phyloP scores from a whole-genome alignment of 768 basidiomycete genomes.

The Naematelia aurantialba region DNA sequence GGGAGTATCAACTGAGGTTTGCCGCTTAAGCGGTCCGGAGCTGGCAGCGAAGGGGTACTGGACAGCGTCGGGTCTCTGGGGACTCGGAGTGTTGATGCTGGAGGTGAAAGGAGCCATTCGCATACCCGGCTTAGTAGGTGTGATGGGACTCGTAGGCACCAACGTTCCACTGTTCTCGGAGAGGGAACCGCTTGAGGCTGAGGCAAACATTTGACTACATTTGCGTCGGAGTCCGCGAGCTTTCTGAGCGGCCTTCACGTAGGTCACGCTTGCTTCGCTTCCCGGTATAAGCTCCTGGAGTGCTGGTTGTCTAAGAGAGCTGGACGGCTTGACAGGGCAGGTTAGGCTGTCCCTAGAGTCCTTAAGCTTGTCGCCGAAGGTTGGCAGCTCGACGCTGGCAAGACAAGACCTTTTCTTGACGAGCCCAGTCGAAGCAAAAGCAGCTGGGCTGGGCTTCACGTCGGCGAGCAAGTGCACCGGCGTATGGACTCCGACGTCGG shows the following conservation, averaged over 20 bases:
- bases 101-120: slow-evolving; percentile 7
- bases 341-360: slow-evolving; percentile 14
- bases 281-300: neutral
- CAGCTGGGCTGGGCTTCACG: slow-evolving; percentile 47
- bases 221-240: slow-evolving; percentile 37
- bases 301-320: neutral
- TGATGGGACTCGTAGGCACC: slow-evolving; percentile 15
- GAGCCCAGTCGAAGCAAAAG: slow-evolving; percentile 52
- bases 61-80: slow-evolving; percentile 8
- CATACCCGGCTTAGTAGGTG: slow-evolving; percentile 35
- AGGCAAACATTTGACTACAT: slow-evolving; percentile 38
- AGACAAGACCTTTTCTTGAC: slow-evolving; percentile 48
- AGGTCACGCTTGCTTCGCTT: neutral
- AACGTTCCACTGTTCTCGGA: slow-evolving; percentile 17
- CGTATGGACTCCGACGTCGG: slow-evolving; percentile 17
- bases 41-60: slow-evolving; percentile 23
- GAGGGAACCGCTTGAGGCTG: slow-evolving; percentile 29
- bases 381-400: slow-evolving; percentile 25
- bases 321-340: slow-evolving; percentile 21
- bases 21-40: neutral
- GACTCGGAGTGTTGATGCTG: slow-evolving; percentile 32
- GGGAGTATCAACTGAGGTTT: neutral
- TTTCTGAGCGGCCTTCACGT: slow-evolving; percentile 11
- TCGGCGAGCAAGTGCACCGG: slow-evolving; percentile 36
- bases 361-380: slow-evolving; percentile 11